Evolutionary conservation across 768 basidiomycete species (phyloP).

Genomic region (Sistotremastrum suecicum): DNA sequence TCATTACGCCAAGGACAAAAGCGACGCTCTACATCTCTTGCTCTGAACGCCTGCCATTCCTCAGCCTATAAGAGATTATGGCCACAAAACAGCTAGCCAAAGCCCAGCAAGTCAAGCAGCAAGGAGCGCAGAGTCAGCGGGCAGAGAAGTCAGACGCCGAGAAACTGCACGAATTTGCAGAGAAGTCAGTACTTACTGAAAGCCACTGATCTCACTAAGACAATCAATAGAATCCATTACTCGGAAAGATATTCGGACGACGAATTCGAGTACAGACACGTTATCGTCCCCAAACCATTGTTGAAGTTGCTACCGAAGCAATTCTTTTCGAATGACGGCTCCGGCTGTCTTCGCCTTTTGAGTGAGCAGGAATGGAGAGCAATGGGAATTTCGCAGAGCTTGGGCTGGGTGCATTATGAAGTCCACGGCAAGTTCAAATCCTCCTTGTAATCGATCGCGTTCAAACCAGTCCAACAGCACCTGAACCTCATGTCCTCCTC

Average conservation of each 20-base stretch:
- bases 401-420: slow-evolving; percentile 96
- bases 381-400: slow-evolving; percentile 89
- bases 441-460: slow-evolving; percentile 1
- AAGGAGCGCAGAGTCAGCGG: no score
- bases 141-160: no score
- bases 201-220: no score
- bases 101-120: no score
- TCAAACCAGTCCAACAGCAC: slow-evolving; percentile 34
- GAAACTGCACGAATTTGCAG: no score
- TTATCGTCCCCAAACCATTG: slow-evolving; percentile 89
- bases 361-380: slow-evolving; percentile 89
- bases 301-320: slow-evolving; percentile 87
- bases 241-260: slow-evolving; percentile 90
- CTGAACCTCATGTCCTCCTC: slow-evolving; percentile 87
- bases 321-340: slow-evolving; percentile 57
- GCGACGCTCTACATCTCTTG: no score
- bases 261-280: slow-evolving; percentile 89
- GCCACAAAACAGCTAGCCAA: no score
- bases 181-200: no score
- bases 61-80: no score
- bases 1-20: no score
- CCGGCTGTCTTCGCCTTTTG: slow-evolving; percentile 69
- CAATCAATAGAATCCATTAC: slow-evolving; percentile 57
- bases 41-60: no score
- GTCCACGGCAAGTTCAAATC: slow-evolving; percentile 59